Conservation (phyloP, 352 stramenopile species). For the Thalassiosira mediterranea region DNA sequence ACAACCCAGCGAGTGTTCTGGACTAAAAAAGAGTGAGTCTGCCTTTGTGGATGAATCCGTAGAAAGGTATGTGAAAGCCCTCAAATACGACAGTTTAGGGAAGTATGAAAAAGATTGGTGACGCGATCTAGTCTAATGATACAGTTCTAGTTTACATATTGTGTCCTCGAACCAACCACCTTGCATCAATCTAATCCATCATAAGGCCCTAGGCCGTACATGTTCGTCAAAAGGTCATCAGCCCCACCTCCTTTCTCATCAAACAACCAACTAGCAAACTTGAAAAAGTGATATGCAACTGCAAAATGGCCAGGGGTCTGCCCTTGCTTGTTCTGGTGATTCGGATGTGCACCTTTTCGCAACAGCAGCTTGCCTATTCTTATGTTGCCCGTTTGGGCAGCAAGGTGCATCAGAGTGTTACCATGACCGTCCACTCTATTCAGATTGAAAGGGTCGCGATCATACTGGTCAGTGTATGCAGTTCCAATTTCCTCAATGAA, state of each 20-base stretch:
- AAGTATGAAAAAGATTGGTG: slow-evolving; percentile 15
- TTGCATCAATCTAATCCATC: slow-evolving; percentile 86
- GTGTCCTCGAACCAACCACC: too few relatives aligned
- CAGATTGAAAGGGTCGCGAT: slow-evolving; percentile 84
- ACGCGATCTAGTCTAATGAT: too few relatives aligned
- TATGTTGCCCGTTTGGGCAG: slow-evolving; percentile 86
- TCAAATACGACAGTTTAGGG: slow-evolving; percentile 8
- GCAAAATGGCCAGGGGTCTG: slow-evolving; percentile 91
- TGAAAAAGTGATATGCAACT: slow-evolving; percentile 84
- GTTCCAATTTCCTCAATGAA: slow-evolving; percentile 89
- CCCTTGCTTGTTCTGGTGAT: slow-evolving; percentile 88
- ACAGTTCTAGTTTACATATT: too few relatives aligned
- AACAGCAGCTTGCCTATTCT: slow-evolving; percentile 86
- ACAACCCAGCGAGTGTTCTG: background rate
- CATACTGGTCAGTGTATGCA: slow-evolving; percentile 89
- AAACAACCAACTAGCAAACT: slow-evolving; percentile 83
- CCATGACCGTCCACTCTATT: slow-evolving; percentile 85
- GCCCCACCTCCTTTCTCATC: slow-evolving; percentile 67
- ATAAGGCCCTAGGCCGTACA: slow-evolving; percentile 90
- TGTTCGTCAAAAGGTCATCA: slow-evolving; percentile 94
- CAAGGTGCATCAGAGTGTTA: slow-evolving; percentile 88
- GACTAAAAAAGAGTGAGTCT: background rate
- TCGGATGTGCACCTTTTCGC: slow-evolving; percentile 84
- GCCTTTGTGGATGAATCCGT: slow-evolving; percentile 3
- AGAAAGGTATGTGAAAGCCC: slow-evolving; percentile 9